These are phyloP conservation scores for Rhizoctonia solani DNA, from an alignment of 1,284 basidiomycete genomes.

Conservation along the genomic window DNA sequence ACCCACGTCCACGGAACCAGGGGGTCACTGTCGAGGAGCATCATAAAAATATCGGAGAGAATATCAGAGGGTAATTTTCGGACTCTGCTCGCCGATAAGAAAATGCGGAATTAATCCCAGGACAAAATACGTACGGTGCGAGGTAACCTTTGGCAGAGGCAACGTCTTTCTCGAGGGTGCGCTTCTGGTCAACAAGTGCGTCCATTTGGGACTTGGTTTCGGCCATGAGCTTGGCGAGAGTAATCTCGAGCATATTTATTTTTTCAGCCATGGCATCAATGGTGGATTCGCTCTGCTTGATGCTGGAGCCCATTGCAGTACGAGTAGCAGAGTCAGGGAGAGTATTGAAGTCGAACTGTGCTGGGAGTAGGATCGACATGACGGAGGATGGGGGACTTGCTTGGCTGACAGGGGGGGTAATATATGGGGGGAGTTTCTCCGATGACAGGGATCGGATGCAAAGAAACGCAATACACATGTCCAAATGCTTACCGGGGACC, in stretches of 20 bases:
- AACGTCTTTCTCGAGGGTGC: slow-evolving; percentile 53
- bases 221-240: slow-evolving; percentile 59
- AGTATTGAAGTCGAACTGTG: slow-evolving; percentile 26
- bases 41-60: slow-evolving; percentile 69
- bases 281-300: slow-evolving; percentile 30
- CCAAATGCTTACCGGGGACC: no score
- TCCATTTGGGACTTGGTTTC: slow-evolving; percentile 58
- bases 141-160: slow-evolving; percentile 61
- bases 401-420: background rate
- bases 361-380: slow-evolving; percentile 22
- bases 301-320: background rate
- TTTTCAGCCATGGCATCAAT: slow-evolving; percentile 42
- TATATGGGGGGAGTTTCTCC: background rate
- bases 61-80: slow-evolving; percentile 60
- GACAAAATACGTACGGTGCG: slow-evolving; percentile 61
- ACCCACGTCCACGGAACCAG: slow-evolving; percentile 18
- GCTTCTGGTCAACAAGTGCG: slow-evolving; percentile 56
- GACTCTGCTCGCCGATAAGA: slow-evolving; percentile 59
- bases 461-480: background rate
- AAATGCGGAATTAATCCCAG: slow-evolving; percentile 54
- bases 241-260: slow-evolving; percentile 53
- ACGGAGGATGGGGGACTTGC: background rate
- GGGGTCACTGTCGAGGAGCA: slow-evolving; percentile 11
- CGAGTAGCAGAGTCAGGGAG: slow-evolving; percentile 13
- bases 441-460: background rate